Base-by-base conservation (phyloP, 805 yeast genomes). In the Myxozyma udenii region DNA sequence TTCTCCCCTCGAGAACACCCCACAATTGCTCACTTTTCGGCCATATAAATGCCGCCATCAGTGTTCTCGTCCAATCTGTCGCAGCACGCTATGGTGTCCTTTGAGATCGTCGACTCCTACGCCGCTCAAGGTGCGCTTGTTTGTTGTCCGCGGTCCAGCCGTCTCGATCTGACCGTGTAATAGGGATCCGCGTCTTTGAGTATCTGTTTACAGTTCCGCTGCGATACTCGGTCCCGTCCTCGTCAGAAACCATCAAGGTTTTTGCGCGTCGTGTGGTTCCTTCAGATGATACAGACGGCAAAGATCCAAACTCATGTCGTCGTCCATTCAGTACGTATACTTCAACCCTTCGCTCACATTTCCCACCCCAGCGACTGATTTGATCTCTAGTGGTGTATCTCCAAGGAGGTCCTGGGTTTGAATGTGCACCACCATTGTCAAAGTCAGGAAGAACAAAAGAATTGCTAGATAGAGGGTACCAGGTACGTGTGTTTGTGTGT, bases 391-490 rank as follows among this genome's bases (percentile, higher is more conserved):
- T 56, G 38, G 52, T 56, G 2, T 56, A 51, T 43, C 43, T 56
- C 4, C 60, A 56, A 30, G 60, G 60, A 3, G 60, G 60, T 9
- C 60, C 60, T 2, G 60, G 60, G 11, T 56, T 54, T 40, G 60
- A 56, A 41, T 56, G 60, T 54, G 26, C n/a, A 5, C 70, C 71
- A 2, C 78, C 78, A 2, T 57, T 66, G 21, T 51, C 71, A 4
- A 68, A 69, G 44, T 59, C 70, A 0, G 72, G 74, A 1, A 62
- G 61, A 43, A 66, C 72, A n/a, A 71, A 74, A 41, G 68, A 64
- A 26, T 63, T 75, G 42, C 35, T 76, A 7, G 73, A 71, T 12
- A 64, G 66, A 35, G 79, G 76, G 0, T 55, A 37, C 22, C 60
- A 55, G 50, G 55, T 53, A 25, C 12, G 24, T 1, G 18, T 21